These are phyloP conservation scores for Cornus suecica DNA, from an alignment of 148 eudicot species.

Conservation along the genomic window DNA sequence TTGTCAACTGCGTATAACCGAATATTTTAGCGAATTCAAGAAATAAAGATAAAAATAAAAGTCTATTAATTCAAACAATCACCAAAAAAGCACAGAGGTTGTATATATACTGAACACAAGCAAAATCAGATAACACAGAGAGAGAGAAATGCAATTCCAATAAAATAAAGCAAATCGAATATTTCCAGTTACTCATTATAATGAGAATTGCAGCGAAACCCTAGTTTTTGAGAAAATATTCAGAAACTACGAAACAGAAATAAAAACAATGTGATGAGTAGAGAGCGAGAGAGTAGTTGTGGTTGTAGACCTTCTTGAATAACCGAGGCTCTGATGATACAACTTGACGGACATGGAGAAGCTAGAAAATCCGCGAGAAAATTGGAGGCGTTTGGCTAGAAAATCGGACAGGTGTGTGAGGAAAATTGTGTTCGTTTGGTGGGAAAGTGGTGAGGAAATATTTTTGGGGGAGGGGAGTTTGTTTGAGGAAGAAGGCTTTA, in stretches of 20 bases:
- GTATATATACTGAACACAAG: no score
- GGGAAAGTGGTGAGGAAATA: not conserved
- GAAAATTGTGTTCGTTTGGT: not conserved
- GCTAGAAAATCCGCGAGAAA: not conserved
- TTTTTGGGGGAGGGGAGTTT: not conserved
- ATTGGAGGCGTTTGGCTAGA: not conserved
- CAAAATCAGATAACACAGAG: not conserved
- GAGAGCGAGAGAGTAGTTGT: not conserved
- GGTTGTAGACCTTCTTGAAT: slow-evolving; percentile 29
- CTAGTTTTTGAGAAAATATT: not conserved
- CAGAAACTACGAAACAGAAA: not conserved
- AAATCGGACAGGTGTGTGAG: not conserved
- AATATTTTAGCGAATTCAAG: not conserved
- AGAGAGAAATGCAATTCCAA: not conserved
- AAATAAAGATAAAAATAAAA: not conserved
- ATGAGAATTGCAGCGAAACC: slow-evolving; percentile 5
- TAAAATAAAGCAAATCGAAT: not conserved
- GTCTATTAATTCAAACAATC: not conserved
- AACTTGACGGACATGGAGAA: slow-evolving; percentile 43
- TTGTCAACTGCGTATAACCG: not conserved
- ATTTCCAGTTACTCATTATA: no score
- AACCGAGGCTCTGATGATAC: slow-evolving; percentile 33
- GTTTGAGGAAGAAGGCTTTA: not conserved
- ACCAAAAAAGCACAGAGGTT: not conserved
- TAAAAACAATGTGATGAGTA: not conserved